Percentiles rank a stretch among this genome's conserved stretches.
phyloP scores from a whole-genome alignment of 257 asterid genomes.

The Solanum corneliomulleri region DNA sequence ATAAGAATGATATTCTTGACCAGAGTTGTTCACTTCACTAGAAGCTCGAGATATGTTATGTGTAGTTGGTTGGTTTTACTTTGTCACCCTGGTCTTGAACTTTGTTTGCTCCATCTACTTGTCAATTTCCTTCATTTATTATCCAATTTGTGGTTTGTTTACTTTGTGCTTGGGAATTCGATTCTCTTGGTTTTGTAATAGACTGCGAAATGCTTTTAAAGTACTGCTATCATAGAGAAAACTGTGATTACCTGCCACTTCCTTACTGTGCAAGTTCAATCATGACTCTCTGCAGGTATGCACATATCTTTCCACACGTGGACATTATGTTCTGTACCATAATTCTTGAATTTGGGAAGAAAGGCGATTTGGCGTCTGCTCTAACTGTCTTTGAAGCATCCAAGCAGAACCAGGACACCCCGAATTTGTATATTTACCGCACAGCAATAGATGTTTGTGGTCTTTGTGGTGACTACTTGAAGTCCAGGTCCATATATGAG shows the following conservation, averaged over 20 bases:
- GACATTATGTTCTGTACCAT: slow-evolving; percentile 53
- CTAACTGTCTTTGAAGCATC: slow-evolving; percentile 60
- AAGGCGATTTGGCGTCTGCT: slow-evolving; percentile 62
- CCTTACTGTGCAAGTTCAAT: not conserved
- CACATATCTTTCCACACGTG: slow-evolving; percentile 36
- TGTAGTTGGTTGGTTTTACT: not conserved
- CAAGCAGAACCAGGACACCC: slow-evolving; percentile 38
- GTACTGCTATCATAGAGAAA: not conserved
- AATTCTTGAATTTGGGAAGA: slow-evolving; percentile 81
- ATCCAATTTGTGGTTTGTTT: not conserved
- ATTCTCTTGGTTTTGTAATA: not conserved
- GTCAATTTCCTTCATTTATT: not conserved
- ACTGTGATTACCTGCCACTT: not conserved
- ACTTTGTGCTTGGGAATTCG: not conserved
- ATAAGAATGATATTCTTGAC: not conserved
- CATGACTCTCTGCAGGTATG: slow-evolving; percentile 45
- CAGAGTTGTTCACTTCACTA: not conserved
- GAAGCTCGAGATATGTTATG: not conserved
- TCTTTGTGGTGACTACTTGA: slow-evolving; percentile 74
- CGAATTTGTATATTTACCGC: slow-evolving; percentile 69
- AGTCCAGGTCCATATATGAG: slow-evolving; percentile 78
- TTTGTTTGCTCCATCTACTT: not conserved
- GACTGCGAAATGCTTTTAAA: not conserved
- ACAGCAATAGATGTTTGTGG: slow-evolving; percentile 92
- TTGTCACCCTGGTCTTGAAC: not conserved